Base-by-base conservation (phyloP, 2,329 filamentous ascomycete species). In the Stromatinia cepivora region DNA sequence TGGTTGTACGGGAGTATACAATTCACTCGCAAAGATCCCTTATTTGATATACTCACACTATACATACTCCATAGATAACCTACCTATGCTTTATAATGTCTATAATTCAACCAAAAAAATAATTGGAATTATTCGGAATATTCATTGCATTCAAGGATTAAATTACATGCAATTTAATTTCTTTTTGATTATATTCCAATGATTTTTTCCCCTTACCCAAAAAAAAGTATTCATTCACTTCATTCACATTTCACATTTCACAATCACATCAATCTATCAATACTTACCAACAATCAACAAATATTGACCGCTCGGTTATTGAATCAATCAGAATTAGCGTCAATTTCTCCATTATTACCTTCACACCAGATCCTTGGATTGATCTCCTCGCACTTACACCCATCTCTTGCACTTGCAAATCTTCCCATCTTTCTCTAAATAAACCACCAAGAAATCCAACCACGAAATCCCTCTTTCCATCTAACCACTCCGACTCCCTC, bases 351-450 rank as follows among this genome's bases (percentile, higher is more conserved):
- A 65, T 45, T 65, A 65, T 65, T 65, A 65, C 48, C 50, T 65
- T 42, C 62, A 65, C 62, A 56, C 62, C 62, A 56, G 17, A 56
- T 53, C 48, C 48, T 20, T 62, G 59, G 59, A 62, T 63, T 63
- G 45, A 63, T 52, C 59, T 63, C 59, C 59, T 63, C 57, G 25
- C 57, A 59, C 57, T 59, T 59, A 50, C 25, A 62, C 58, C 59
- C 59, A 46, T 58, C 68, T 70, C 71, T 73, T 69, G 70, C 69
- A 70, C 66, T 57, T 67, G 72, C 67, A 71, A 71, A 66, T 42
- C 62, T 74, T 73, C 64, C 73, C 73, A 22, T 73, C 69, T 69
- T 72, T 66, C 63, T 69, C 71, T 67, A 58, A 42, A 57, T 66
- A 57, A 66, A 59, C 31, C 42, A 52, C 42, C 54, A 59, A 17